Evolutionary conservation across 129 eudicot species (phyloP).

Genomic region (Dittrichia graveolens): DNA sequence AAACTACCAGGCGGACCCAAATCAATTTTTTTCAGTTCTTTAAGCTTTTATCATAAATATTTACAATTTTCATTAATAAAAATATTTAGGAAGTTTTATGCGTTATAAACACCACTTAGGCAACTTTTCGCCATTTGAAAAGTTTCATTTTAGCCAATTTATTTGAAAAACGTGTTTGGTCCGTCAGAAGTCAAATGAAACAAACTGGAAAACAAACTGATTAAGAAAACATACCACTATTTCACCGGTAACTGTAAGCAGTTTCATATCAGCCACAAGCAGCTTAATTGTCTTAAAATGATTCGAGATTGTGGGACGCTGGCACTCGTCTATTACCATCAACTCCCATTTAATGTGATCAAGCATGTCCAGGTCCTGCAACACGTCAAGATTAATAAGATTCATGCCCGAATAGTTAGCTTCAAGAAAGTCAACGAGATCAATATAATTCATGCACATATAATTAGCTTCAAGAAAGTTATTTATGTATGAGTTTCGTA

Average conservation of each 20-base stretch:
- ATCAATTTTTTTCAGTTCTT: background rate
- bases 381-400: background rate
- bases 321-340: constrained; percentile 41
- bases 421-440: background rate
- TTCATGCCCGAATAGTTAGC: background rate
- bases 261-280: constrained; percentile 43
- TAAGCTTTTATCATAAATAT: too few relatives aligned
- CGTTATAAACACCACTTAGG: too few relatives aligned
- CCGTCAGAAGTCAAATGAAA: background rate
- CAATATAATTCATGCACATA: background rate
- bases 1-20: background rate
- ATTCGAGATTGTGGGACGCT: constrained; percentile 22
- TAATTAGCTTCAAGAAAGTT: too few relatives aligned
- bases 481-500: background rate
- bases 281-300: constrained; percentile 22
- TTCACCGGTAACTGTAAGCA: constrained; percentile 30
- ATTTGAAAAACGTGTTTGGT: too few relatives aligned
- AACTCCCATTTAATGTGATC: constrained; percentile 39
- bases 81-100: too few relatives aligned
- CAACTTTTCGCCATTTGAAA: too few relatives aligned
- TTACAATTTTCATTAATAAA: too few relatives aligned
- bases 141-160: too few relatives aligned
- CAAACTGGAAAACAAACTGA: background rate
- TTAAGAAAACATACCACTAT: constrained; percentile 21
- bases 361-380: constrained; percentile 36